Base-by-base conservation (phyloP, 345 rosid genomes). In the Ricinus communis region DNA sequence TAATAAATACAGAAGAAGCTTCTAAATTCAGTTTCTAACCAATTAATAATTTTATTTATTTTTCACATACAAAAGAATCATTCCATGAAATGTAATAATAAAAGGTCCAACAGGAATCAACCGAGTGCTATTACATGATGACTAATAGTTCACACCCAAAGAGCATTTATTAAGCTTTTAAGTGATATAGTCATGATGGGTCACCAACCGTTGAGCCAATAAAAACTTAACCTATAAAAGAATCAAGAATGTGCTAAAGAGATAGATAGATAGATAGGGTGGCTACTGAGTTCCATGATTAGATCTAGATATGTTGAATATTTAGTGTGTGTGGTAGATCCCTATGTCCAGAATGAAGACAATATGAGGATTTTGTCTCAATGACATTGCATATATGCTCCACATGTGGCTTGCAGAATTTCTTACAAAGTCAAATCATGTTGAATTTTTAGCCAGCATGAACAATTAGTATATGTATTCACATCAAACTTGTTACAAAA, bases 201-300 rank as follows among this genome's bases (percentile, higher is more conserved):
- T 40, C 24, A 59, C 31, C n/a, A 53, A 54, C 74, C 82, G 72
- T 80, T 56, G 81, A 77, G 80, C 82, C 87, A 75, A 73, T 65
- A 82, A 77, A 72, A 71, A 43, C 9, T 36, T 56, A 24, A 30
- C 56, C 59, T 54, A n/a, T 36, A 45, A 68, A 66, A 59, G 45
- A 63, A 43, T 43, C 14, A 12, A 43, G 14, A 43, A 27, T 65
- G 69, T 24, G 57, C 31, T 11, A 14, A 67, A 33, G 2, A 53
- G 5, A 9, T 52, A 14, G 70, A 33, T 33, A 53, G 5, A 9
- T 52, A 31, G 24, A 68, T 59, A 30, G 62, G 70, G 64, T 16
- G 72, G 82, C 74, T 65, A 41, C 18, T 22, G 67, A 22, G 8
- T 62, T 67, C 67, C 11, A 64, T 50, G 28, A 52, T 73, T 43